Evolutionary conservation across 306 rosid genomes (phyloP).

Genomic region (Lablab purpureus): DNA sequence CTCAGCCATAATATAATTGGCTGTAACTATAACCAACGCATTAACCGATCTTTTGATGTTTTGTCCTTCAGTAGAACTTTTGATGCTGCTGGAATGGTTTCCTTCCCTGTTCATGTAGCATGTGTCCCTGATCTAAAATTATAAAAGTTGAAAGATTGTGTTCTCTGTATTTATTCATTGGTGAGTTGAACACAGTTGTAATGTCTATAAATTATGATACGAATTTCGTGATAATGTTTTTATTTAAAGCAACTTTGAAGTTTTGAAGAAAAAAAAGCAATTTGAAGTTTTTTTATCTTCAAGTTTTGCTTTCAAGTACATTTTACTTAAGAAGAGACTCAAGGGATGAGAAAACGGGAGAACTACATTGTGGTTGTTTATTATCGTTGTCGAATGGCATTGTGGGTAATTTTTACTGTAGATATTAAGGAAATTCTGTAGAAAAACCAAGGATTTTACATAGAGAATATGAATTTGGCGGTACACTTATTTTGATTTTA

Average conservation of each 20-base stretch:
- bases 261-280: neutral
- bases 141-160: neutral
- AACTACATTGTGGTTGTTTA: neutral
- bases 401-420: too few relatives aligned
- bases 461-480: too few relatives aligned
- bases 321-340: neutral
- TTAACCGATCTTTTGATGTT: neutral
- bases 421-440: too few relatives aligned
- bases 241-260: neutral
- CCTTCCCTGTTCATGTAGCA: neutral
- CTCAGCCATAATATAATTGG: neutral
- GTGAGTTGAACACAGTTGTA: neutral
- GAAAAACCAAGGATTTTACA: too few relatives aligned
- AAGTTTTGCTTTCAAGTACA: neutral
- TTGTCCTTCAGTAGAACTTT: neutral
- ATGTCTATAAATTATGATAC: neutral
- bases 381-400: too few relatives aligned
- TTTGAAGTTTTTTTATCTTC: neutral
- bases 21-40: neutral
- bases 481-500: too few relatives aligned
- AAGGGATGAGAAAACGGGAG: neutral
- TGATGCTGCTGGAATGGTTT: conserved; percentile 1
- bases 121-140: neutral
- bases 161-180: neutral
- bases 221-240: neutral